These are phyloP conservation scores for Plasmodium fragile DNA, from an alignment of 169 alveolate genomes.

Conservation along the genomic window DNA sequence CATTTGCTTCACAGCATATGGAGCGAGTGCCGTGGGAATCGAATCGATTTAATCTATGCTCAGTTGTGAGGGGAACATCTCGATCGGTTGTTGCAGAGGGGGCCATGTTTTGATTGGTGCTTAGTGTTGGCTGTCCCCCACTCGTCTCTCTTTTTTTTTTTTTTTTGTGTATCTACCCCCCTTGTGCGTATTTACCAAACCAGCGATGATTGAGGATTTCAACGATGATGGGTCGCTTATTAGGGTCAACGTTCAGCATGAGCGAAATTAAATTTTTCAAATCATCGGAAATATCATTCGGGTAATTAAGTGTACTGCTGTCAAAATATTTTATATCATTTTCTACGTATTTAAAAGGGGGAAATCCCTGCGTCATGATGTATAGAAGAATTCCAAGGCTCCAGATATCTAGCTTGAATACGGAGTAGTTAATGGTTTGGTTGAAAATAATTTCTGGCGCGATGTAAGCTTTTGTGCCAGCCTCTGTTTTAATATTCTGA, in stretches of 20 bases:
- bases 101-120: neutral
- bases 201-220: slow-evolving; percentile 60
- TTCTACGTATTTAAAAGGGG: slow-evolving; percentile 86
- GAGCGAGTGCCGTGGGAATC: slow-evolving; percentile 19
- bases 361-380: slow-evolving; percentile 91
- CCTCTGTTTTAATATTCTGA: slow-evolving; percentile 80
- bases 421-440: slow-evolving; percentile 78
- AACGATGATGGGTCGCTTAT: slow-evolving; percentile 67
- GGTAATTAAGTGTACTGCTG: slow-evolving; percentile 18
- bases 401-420: slow-evolving; percentile 83
- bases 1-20: slow-evolving; percentile 48
- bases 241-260: slow-evolving; percentile 67
- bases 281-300: slow-evolving; percentile 65
- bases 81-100: neutral
- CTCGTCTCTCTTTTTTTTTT: too few species aligned
- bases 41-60: slow-evolving; percentile 39
- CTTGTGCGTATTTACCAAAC: slow-evolving; percentile 10
- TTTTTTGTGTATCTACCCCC: neutral
- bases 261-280: slow-evolving; percentile 50
- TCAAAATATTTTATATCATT: slow-evolving; percentile 78
- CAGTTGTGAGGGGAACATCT: slow-evolving; percentile 5
- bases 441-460: slow-evolving; percentile 84
- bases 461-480: slow-evolving; percentile 83
- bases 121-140: neutral
- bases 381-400: slow-evolving; percentile 77